These are phyloP conservation scores for Gynandropsis gynandra DNA, from an alignment of 345 rosid genomes.

Conservation along the genomic window DNA sequence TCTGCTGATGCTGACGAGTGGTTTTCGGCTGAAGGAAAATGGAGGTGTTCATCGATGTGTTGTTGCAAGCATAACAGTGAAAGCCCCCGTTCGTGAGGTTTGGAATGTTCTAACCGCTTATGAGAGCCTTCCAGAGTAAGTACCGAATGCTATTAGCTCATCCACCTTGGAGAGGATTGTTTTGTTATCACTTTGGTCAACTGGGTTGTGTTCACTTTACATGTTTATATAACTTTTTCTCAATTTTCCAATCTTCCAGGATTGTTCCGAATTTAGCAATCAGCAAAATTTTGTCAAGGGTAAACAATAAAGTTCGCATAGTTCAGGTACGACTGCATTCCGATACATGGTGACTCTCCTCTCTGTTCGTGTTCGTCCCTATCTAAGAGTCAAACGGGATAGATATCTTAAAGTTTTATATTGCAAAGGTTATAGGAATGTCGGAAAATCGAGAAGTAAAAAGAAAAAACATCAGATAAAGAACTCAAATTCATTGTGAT, in stretches of 20 bases:
- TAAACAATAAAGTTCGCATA: constrained; percentile 87
- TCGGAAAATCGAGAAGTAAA: too few relatives aligned
- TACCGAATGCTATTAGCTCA: neutral
- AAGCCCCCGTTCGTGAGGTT: constrained; percentile 86
- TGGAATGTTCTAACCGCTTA: constrained; percentile 91
- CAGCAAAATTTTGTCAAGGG: constrained; percentile 79
- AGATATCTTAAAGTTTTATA: too few relatives aligned
- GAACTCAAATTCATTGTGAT: neutral
- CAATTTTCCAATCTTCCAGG: constrained; percentile 39
- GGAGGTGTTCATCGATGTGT: constrained; percentile 96
- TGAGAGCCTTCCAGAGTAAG: constrained; percentile 95
- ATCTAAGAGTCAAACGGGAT: too few relatives aligned
- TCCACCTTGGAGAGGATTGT: neutral
- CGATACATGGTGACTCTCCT: constrained; percentile 2
- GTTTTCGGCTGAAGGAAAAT: constrained; percentile 68
- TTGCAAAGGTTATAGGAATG: too few relatives aligned
- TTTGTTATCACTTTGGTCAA: too few relatives aligned
- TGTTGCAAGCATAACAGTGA: constrained; percentile 91
- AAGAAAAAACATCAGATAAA: neutral
- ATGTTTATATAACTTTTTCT: constrained; percentile 12
- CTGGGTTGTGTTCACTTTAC: constrained; percentile 6
- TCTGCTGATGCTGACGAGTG: constrained; percentile 30
- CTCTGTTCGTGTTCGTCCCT: neutral
- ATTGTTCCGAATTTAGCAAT: constrained; percentile 93
- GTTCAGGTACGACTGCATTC: constrained; percentile 54